Evolutionary conservation across 2,329 filamentous ascomycete genomes (phyloP).

Genomic region (Phaeoacremonium minimum): DNA sequence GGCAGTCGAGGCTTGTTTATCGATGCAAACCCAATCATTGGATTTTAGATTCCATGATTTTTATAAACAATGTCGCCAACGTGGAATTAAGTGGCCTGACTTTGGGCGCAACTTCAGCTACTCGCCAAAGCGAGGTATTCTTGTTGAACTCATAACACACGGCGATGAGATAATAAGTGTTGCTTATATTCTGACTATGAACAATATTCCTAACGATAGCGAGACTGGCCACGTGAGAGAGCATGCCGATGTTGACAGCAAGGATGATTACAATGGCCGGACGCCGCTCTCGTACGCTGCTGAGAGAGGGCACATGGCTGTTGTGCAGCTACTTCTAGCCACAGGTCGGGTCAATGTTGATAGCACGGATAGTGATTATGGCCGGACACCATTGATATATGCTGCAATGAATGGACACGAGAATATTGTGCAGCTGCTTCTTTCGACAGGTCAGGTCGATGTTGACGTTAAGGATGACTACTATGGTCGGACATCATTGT

Average conservation of each 20-base stretch:
- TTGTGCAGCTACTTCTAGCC: constrained; percentile 1
- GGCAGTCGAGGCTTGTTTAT: constrained; percentile 4
- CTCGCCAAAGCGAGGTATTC: background rate
- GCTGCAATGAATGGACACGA: background rate
- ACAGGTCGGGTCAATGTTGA: background rate
- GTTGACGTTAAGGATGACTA: background rate
- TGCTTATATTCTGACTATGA: background rate
- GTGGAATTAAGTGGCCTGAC: background rate
- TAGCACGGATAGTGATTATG: background rate
- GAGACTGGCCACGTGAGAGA: too few species aligned
- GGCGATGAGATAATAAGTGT: background rate
- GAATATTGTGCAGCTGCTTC: background rate
- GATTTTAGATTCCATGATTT: background rate
- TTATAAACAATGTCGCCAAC: background rate
- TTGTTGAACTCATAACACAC: background rate
- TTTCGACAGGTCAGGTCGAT: background rate
- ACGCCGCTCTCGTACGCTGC: constrained; percentile 2
- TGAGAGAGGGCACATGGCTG: background rate
- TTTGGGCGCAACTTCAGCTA: background rate
- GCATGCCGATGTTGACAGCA: background rate
- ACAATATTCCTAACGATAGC: background rate
- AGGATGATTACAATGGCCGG: background rate
- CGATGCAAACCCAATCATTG: background rate
- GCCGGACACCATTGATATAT: background rate
- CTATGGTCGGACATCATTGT: background rate